A percentile compares a stretch with the other conserved stretches of the same genome.
Conservation (phyloP, 2,329 filamentous ascomycete species). For the Dothiorella sarmentorum region DNA sequence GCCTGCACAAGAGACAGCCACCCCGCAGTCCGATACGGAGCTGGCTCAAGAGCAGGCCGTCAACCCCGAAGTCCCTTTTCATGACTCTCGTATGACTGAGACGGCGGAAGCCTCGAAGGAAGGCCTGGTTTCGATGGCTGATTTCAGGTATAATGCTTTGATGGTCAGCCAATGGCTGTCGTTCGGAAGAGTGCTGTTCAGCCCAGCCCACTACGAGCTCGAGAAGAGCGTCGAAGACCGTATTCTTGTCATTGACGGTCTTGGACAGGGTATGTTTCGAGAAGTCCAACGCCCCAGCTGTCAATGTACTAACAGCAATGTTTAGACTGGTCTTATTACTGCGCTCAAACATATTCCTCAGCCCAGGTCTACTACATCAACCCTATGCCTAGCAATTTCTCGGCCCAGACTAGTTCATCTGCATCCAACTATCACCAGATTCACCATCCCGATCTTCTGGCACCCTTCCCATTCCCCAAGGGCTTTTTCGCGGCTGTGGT, state of each 20-base stretch:
- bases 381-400: conserved; percentile 28
- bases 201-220: conserved; percentile 71
- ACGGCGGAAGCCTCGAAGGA: conserved; percentile 37
- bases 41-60: not conserved
- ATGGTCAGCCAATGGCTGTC: conserved; percentile 86
- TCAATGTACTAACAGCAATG: conserved; percentile 37
- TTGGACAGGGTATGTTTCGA: conserved; percentile 59
- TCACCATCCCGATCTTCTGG: conserved; percentile 59
- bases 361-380: conserved; percentile 73
- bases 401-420: conserved; percentile 22
- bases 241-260: conserved; percentile 75
- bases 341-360: conserved; percentile 72
- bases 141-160: conserved; percentile 74
- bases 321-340: conserved; percentile 78
- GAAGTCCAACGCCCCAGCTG: not conserved
- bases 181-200: conserved; percentile 80
- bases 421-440: conserved; percentile 71
- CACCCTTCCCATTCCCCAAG: conserved; percentile 70
- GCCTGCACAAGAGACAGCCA: not conserved
- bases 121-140: conserved; percentile 57
- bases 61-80: conserved; percentile 29
- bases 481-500: conserved; percentile 75
- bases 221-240: conserved; percentile 56
- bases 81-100: conserved; percentile 58
- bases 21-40: not conserved